A percentile compares a stretch with the other conserved stretches of the same genome.
These are phyloP conservation scores for Porogramme epimiltina DNA, from an alignment of 1,284 basidiomycete genomes.

Conservation along the genomic window DNA sequence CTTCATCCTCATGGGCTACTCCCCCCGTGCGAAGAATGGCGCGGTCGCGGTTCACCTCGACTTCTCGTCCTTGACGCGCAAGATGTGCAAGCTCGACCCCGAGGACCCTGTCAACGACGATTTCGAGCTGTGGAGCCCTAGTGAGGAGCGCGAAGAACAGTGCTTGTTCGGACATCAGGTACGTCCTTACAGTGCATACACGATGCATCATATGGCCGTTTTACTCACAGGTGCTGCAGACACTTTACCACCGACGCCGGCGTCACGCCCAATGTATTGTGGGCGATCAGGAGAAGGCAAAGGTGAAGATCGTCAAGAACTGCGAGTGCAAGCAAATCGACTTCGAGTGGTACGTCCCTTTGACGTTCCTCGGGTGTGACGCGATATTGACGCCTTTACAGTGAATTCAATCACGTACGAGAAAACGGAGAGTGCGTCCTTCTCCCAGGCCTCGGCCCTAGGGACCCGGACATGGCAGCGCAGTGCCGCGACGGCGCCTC, in stretches of 20 bases:
- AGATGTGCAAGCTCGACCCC: constrained; percentile 73
- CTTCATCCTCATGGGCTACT: constrained; percentile 85
- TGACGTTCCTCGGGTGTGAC: neutral
- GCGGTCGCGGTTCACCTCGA: constrained; percentile 86
- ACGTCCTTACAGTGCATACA: constrained; percentile 20
- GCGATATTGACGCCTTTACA: constrained; percentile 29
- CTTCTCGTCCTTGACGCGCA: constrained; percentile 77
- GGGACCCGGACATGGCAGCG: constrained; percentile 34
- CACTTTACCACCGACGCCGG: constrained; percentile 83
- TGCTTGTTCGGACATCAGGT: constrained; percentile 90
- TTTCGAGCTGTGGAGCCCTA: constrained; percentile 95
- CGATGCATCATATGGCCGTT: neutral
- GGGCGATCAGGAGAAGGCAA: constrained; percentile 63
- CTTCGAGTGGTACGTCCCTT: constrained; percentile 82
- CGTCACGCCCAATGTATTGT: constrained; percentile 84
- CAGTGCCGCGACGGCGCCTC: constrained; percentile 61
- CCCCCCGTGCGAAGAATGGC: constrained; percentile 48
- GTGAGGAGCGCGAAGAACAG: constrained; percentile 74
- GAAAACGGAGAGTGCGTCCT: constrained; percentile 73
- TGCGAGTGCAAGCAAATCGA: constrained; percentile 77
- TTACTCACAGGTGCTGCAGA: constrained; percentile 44
- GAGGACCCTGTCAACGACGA: constrained; percentile 83
- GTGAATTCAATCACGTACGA: constrained; percentile 89
- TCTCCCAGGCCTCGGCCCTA: constrained; percentile 47
- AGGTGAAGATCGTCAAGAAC: constrained; percentile 59